Conservation (phyloP, 176 grass and related monocot genomes). For the Aegilops tauschii region DNA sequence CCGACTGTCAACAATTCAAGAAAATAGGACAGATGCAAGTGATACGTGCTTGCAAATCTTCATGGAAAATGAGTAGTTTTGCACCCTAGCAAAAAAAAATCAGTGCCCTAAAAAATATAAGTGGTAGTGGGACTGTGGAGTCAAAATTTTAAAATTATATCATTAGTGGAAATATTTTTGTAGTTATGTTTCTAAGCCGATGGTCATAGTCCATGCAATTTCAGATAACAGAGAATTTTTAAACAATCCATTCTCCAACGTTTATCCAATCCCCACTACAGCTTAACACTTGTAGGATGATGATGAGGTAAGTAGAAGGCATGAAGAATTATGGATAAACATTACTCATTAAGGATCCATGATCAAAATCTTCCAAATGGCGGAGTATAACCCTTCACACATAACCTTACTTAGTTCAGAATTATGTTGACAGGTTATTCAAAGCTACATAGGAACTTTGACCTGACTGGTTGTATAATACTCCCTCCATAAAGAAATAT, state of each 20-base stretch:
- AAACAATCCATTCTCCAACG: background rate
- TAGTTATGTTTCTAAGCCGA: background rate
- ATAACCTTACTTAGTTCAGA: slow-evolving; percentile 9
- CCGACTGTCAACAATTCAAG: background rate
- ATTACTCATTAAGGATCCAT: slow-evolving; percentile 8
- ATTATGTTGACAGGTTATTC: background rate
- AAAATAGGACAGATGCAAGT: background rate
- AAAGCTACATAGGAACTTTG: background rate
- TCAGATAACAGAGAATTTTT: background rate
- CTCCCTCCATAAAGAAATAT: no score
- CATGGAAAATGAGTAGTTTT: background rate
- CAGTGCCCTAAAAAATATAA: background rate
- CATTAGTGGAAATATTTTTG: background rate
- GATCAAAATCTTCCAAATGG: background rate
- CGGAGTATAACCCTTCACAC: background rate
- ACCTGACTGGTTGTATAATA: background rate
- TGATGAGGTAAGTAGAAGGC: slow-evolving; percentile 1
- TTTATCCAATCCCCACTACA: background rate
- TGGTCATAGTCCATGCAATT: background rate
- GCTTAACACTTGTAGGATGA: background rate
- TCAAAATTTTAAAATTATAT: background rate
- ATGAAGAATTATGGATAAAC: background rate
- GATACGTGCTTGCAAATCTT: background rate
- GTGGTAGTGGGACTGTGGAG: slow-evolving; percentile 1
- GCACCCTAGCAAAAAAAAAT: background rate